phyloP scores from a whole-genome alignment of 306 rosid genomes.

The Pterocarpus santalinus region DNA sequence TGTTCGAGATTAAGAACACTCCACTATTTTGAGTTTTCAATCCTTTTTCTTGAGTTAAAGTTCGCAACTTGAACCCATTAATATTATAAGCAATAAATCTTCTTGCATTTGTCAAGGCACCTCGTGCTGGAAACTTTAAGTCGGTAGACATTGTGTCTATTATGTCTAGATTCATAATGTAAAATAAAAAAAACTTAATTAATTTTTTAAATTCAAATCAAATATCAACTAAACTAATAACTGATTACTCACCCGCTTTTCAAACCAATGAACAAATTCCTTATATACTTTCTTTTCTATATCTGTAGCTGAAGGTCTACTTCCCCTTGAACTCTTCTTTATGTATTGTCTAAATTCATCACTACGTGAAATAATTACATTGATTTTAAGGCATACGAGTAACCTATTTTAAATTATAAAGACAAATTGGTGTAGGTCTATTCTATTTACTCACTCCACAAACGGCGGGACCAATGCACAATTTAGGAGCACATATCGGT shows the following conservation, averaged over 20 bases:
- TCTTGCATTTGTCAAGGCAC: neutral
- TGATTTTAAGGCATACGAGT: neutral
- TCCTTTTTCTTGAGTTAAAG: neutral
- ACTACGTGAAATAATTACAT: too few relatives aligned
- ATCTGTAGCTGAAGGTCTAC: neutral
- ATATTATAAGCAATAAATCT: neutral
- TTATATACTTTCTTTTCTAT: neutral
- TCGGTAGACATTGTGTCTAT: neutral
- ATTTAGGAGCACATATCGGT: slow-evolving; percentile 7
- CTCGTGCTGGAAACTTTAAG: neutral
- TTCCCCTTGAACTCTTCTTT: too few relatives aligned
- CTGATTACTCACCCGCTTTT: neutral
- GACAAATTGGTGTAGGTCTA: neutral
- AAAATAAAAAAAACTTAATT: neutral
- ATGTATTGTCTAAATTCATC: too few relatives aligned
- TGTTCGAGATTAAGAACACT: too few relatives aligned
- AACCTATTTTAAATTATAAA: neutral
- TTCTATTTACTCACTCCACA: neutral
- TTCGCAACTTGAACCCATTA: neutral
- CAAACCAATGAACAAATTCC: neutral
- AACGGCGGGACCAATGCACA: neutral
- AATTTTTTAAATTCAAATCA: too few relatives aligned
- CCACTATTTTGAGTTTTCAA: too few relatives aligned
- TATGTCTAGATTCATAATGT: neutral
- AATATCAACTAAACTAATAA: too few relatives aligned